phyloP scores from a whole-genome alignment of 495 filamentous ascomycete genomes.

The Trichoderma virens region DNA sequence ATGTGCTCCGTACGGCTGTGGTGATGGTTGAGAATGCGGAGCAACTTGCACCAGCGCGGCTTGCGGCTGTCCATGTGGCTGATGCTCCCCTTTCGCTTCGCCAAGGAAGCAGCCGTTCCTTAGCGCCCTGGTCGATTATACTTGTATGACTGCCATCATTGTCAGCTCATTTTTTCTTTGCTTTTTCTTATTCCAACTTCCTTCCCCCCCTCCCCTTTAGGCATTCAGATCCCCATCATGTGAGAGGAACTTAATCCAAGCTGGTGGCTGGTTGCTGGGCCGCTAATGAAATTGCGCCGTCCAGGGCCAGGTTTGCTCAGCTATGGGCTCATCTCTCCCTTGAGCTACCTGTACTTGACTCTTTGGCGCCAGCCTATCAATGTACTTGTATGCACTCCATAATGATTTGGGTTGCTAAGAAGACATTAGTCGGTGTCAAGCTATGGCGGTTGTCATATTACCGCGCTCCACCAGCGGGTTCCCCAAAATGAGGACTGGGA shows the following conservation, averaged over 20 bases:
- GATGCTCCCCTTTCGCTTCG: not conserved
- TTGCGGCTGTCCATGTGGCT: not conserved
- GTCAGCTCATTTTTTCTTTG: not conserved
- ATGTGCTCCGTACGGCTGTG: not conserved
- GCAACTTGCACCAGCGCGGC: not conserved
- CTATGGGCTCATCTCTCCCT: not conserved
- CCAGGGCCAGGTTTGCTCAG: not conserved
- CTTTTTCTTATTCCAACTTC: not conserved
- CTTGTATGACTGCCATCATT: not conserved
- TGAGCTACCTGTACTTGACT: not conserved
- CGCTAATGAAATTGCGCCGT: constrained; percentile 2
- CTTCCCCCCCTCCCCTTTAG: not conserved
- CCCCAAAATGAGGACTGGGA: not conserved
- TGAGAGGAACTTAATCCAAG: not conserved
- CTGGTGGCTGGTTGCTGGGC: not conserved
- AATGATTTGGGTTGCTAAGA: not conserved
- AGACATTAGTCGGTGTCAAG: not conserved
- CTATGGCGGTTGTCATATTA: not conserved
- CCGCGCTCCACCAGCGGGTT: not conserved
- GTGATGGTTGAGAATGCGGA: not conserved
- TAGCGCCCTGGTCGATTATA: not conserved
- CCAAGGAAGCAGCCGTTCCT: not conserved
- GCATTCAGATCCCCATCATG: not conserved
- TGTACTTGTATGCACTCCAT: too few species aligned
- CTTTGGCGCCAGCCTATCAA: not conserved